Evolutionary conservation across 164 flowering plant genomes (phyloP).

Genomic region (Cinnamomum chago): DNA sequence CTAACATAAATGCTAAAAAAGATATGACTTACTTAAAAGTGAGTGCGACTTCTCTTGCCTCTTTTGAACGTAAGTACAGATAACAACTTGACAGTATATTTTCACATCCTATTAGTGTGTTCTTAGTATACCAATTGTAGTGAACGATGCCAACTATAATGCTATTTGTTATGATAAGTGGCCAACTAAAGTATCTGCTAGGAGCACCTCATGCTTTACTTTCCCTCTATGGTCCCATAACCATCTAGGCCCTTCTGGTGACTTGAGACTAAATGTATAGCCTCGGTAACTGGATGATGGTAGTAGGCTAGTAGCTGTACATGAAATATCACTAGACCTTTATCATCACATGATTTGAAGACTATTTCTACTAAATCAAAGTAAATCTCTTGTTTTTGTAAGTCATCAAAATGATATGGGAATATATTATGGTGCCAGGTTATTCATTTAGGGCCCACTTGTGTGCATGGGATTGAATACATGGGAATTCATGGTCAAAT

Average conservation of each 20-base stretch:
- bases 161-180: background rate
- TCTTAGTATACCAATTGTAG: background rate
- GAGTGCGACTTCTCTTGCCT: too few relatives aligned
- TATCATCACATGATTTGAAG: background rate
- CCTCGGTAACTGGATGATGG: background rate
- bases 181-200: background rate
- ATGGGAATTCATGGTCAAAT: too few relatives aligned
- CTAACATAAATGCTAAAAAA: too few relatives aligned
- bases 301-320: background rate
- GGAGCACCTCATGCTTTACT: background rate
- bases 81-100: too few relatives aligned
- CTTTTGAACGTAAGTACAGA: too few relatives aligned
- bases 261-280: background rate
- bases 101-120: too few relatives aligned
- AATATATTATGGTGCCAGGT: background rate
- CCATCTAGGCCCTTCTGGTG: background rate
- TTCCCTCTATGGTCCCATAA: background rate
- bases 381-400: background rate
- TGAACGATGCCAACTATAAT: too few relatives aligned
- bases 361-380: background rate
- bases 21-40: too few relatives aligned
- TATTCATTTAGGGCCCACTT: background rate
- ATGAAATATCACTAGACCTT: too few relatives aligned
- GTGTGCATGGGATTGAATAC: too few relatives aligned
- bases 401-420: background rate